Conservation (phyloP, 2,329 filamentous ascomycete genomes). For the Cordyceps javanica region DNA sequence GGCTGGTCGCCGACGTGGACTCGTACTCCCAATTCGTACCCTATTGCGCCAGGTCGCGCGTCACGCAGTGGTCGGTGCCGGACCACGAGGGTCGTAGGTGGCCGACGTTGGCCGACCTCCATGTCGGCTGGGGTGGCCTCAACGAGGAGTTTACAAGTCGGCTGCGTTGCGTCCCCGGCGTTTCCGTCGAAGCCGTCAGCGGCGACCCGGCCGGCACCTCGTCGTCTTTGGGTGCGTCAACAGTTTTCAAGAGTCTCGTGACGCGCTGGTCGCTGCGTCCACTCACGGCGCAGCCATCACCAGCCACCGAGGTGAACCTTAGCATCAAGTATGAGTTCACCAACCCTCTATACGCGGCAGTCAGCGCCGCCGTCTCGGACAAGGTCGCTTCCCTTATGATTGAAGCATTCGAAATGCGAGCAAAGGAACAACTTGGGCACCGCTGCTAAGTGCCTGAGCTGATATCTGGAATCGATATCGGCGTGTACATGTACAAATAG, state of each 20-base stretch:
- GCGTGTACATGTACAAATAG: background rate
- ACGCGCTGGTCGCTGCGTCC: constrained; percentile 62
- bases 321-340: constrained; percentile 76
- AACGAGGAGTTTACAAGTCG: constrained; percentile 77
- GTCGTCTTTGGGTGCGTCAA: constrained; percentile 29
- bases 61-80: constrained; percentile 65
- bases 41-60: constrained; percentile 72
- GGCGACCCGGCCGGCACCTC: constrained; percentile 49
- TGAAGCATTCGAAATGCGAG: constrained; percentile 82
- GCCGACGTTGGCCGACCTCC: constrained; percentile 72
- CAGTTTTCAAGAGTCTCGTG: constrained; percentile 60
- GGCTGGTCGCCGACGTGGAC: constrained; percentile 80
- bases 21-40: constrained; percentile 85
- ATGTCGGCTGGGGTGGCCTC: constrained; percentile 78
- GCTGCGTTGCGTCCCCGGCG: constrained; percentile 68
- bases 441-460: background rate
- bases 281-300: constrained; percentile 21
- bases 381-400: constrained; percentile 87
- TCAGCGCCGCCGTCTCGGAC: constrained; percentile 76
- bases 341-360: constrained; percentile 79
- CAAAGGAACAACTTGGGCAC: constrained; percentile 38
- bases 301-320: constrained; percentile 64
- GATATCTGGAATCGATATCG: background rate
- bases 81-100: constrained; percentile 45
- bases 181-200: constrained; percentile 70